A percentile compares a stretch with the other conserved stretches of the same genome.
phyloP scores from a whole-genome alignment of 352 stramenopile genomes.

The Phytophthora cajani region DNA sequence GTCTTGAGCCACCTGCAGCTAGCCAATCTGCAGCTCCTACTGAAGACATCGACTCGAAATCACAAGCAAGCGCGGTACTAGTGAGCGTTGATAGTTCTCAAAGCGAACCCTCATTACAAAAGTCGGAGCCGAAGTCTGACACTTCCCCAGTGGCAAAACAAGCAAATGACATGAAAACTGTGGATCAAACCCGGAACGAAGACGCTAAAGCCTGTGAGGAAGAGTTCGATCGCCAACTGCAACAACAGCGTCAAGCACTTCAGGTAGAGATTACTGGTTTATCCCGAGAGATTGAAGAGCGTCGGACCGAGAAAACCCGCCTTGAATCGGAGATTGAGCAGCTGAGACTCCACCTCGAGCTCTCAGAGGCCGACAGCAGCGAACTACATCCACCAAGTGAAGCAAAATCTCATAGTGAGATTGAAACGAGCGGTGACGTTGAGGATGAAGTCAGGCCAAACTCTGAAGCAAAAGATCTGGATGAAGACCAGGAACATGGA shows the following conservation, averaged over 20 bases:
- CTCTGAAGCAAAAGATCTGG: slow-evolving; percentile 17
- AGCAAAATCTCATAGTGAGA: slow-evolving; percentile 18
- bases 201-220: slow-evolving; percentile 10
- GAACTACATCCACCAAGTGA: slow-evolving; percentile 14
- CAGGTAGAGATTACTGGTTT: slow-evolving; percentile 41
- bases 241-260: slow-evolving; percentile 31
- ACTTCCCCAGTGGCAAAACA: not conserved
- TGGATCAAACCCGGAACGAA: slow-evolving; percentile 2
- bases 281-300: slow-evolving; percentile 44
- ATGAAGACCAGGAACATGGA: slow-evolving; percentile 18
- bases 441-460: slow-evolving; percentile 2
- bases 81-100: not conserved
- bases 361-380: slow-evolving; percentile 42
- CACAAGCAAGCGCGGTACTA: not conserved
- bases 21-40: too few species aligned
- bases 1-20: not conserved
- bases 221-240: slow-evolving; percentile 13
- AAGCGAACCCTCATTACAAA: not conserved
- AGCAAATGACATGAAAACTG: not conserved
- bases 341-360: slow-evolving; percentile 59
- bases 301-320: slow-evolving; percentile 46
- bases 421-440: not conserved
- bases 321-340: slow-evolving; percentile 77
- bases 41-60: not conserved
- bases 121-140: not conserved